Base-by-base conservation (phyloP, 306 rosid species). In the Boehmeria nivea region DNA sequence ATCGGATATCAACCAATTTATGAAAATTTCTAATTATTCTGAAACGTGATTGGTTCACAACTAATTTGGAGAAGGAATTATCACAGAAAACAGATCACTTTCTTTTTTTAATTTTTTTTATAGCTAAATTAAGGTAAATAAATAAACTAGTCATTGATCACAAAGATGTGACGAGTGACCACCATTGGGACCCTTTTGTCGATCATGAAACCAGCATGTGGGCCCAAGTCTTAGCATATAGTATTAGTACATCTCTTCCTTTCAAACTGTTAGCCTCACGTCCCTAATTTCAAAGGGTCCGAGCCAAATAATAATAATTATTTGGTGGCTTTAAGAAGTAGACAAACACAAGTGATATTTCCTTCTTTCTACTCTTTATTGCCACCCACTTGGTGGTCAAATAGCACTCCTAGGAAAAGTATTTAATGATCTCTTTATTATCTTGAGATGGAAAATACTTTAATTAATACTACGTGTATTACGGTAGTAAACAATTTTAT, bases 121-220 rank as follows among this genome's bases (percentile, higher is more conserved):
- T n/a, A 42, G n/a, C 12, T 6, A 17, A 1, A 17, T 54, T n/a
- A n/a, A n/a, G n/a, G n/a, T n/a, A n/a, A n/a, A n/a, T n/a, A n/a
- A n/a, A 16, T 2, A 6, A 53, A 9, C 0, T 19, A 57, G 44
- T 31, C 57, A 58, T 63, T 64, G 64, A 54, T 17, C 18, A 47
- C 60, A 72, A 15, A 64, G 61, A 49, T 67, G 54, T 43, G n/a
- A n/a, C n/a, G n/a, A n/a, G n/a, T 57, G 75, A 72, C 64, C 63
- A 45, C 15, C 0, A 45, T 13, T 73, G 83, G 86, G 89, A 54
- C 84, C 87, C 71, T 40, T 1, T 45, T 66, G 77, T 76, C 76
- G 69, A 61, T 62, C 39, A 52, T 55, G 59, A 50, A 75, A 69
- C 67, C 73, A 77, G 65, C 94, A 81, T 39, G 47, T 34, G 60